Evolutionary conservation across 2,329 filamentous ascomycete genomes (phyloP).

Genomic region (Diaporthe caulivora): DNA sequence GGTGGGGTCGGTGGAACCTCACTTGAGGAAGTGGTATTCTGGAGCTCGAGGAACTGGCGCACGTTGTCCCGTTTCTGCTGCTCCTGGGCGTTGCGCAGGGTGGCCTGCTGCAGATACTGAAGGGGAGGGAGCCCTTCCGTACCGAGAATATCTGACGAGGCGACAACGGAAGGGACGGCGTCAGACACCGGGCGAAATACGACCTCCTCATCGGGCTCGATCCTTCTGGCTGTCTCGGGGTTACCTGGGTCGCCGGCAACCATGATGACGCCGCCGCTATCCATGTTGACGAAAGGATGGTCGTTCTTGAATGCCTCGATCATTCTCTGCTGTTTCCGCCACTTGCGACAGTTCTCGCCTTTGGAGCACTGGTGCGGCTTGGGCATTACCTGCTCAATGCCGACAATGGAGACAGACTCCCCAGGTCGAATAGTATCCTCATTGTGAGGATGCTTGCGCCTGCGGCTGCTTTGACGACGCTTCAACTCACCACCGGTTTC

Average conservation of each 20-base stretch:
- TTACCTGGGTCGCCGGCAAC: slow-evolving; percentile 85
- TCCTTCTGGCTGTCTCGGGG: slow-evolving; percentile 70
- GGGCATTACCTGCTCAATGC: slow-evolving; percentile 89
- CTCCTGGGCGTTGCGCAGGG: slow-evolving; percentile 75
- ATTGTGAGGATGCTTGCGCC: slow-evolving; percentile 54
- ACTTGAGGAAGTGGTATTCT: slow-evolving; percentile 66
- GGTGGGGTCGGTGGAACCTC: slow-evolving; percentile 78
- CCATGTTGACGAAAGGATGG: slow-evolving; percentile 75
- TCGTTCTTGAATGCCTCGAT: slow-evolving; percentile 81
- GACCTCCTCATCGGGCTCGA: slow-evolving; percentile 66
- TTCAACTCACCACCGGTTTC: slow-evolving; percentile 51
- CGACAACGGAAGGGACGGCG: slow-evolving; percentile 83
- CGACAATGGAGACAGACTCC: slow-evolving; percentile 91
- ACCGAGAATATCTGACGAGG: slow-evolving; percentile 91
- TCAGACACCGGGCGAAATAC: slow-evolving; percentile 78
- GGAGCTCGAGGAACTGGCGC: slow-evolving; percentile 89
- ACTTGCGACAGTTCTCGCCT: slow-evolving; percentile 87
- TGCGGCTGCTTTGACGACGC: slow-evolving; percentile 54
- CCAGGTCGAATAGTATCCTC: slow-evolving; percentile 80
- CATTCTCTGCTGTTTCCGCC: slow-evolving; percentile 82
- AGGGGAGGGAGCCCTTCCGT: slow-evolving; percentile 73
- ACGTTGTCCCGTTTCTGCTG: slow-evolving; percentile 94
- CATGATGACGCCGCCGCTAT: slow-evolving; percentile 76
- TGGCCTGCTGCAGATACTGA: slow-evolving; percentile 79
- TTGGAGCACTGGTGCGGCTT: slow-evolving; percentile 88